Percentiles rank a stretch among this genome's conserved stretches.
Conservation (phyloP, 495 filamentous ascomycete species). For the Thozetella sp. region DNA sequence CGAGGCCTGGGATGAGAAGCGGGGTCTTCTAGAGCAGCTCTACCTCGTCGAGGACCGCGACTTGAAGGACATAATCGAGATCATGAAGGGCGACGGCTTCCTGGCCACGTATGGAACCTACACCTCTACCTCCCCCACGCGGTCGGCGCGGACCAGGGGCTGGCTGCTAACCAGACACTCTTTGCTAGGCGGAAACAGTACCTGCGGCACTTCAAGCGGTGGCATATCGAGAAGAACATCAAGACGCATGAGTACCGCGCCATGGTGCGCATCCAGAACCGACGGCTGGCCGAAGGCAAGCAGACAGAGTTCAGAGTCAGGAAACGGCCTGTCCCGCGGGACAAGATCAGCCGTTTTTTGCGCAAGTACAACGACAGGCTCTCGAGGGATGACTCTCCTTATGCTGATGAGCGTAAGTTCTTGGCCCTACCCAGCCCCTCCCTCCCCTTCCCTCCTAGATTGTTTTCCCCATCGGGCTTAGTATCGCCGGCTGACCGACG, state of each 20-base stretch:
- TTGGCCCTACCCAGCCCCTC: too few relatives aligned
- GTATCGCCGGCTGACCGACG: not conserved
- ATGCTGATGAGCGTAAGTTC: not conserved
- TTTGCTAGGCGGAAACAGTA: not conserved
- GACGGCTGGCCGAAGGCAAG: not conserved
- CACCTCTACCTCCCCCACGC: too few relatives aligned
- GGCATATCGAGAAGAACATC: constrained; percentile 2
- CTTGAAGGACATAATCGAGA: not conserved
- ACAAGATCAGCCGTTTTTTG: constrained; percentile 3
- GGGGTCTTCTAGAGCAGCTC: not conserved
- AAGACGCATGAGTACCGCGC: not conserved
- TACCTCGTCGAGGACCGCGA: not conserved
- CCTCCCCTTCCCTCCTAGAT: not conserved
- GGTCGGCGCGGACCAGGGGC: not conserved
- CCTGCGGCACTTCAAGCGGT: constrained; percentile 1
- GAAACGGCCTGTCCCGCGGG: not conserved
- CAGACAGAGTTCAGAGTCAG: not conserved
- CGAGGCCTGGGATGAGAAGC: constrained; percentile 1
- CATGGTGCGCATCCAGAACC: not conserved
- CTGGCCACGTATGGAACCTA: not conserved
- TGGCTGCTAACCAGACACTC: not conserved
- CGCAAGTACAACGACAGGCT: not conserved
- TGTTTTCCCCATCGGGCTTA: not conserved
- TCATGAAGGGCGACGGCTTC: not conserved
- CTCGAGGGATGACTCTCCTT: not conserved